Percentiles rank a stretch among this genome's conserved stretches.
Conservation (phyloP, 2,329 filamentous ascomycete species). For the Pseudogymnoascus sp. region DNA sequence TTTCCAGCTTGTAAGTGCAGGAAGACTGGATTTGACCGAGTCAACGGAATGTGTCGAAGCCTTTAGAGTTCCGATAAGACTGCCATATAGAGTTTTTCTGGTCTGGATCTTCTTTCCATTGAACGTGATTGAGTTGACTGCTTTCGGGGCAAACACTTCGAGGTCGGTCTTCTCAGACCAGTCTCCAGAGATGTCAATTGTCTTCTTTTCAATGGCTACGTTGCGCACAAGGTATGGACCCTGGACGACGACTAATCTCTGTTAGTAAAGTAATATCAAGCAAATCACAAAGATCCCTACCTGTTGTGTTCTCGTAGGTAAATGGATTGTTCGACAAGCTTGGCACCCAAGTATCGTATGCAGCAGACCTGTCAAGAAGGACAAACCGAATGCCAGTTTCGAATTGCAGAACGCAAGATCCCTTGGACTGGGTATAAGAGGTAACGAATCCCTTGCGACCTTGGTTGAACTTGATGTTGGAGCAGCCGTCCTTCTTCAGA, state of each 20-base stretch:
- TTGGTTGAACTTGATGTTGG: conserved; percentile 37
- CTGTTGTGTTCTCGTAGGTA: neutral
- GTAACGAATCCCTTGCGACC: conserved; percentile 38
- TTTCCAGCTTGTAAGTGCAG: conserved; percentile 29
- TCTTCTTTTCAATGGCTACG: conserved; percentile 32
- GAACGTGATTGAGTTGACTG: conserved; percentile 42
- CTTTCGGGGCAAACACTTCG: conserved; percentile 43
- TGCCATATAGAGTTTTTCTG: conserved; percentile 29
- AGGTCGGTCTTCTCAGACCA: conserved; percentile 37
- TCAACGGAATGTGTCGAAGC: conserved; percentile 21
- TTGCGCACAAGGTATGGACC: conserved; percentile 48
- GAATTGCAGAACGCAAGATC: conserved; percentile 42
- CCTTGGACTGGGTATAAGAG: conserved; percentile 44
- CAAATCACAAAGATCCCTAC: neutral
- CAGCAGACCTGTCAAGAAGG: conserved; percentile 47
- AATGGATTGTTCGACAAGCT: conserved; percentile 32
- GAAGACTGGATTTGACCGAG: conserved; percentile 18
- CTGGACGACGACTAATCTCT: conserved; percentile 41
- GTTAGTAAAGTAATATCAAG: neutral
- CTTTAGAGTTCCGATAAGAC: conserved; percentile 33
- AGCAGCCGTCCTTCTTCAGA: conserved; percentile 38
- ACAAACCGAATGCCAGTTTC: conserved; percentile 44
- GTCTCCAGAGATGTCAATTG: conserved; percentile 42
- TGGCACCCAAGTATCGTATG: conserved; percentile 53
- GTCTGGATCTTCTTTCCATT: conserved; percentile 39